Conservation (phyloP, 306 rosid species). For the Cercis canadensis region DNA sequence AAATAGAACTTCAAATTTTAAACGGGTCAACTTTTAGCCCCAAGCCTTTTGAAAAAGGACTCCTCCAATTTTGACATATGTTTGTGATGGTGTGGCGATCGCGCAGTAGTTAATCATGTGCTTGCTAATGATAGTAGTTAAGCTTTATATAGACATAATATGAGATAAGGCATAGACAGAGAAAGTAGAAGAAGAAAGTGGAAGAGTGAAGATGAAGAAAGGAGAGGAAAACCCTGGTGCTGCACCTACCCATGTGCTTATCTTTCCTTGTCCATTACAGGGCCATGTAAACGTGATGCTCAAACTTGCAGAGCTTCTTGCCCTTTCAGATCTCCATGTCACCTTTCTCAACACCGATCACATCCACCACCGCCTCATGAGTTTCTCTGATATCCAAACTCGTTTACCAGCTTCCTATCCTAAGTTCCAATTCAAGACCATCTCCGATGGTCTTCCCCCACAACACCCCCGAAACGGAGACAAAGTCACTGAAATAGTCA, state of each 20-base stretch:
- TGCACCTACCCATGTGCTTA: slow-evolving; percentile 26
- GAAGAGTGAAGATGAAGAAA: not conserved
- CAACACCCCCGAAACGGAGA: not conserved
- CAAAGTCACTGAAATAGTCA: not conserved
- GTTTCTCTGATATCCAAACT: not conserved
- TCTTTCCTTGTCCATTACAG: slow-evolving; percentile 41
- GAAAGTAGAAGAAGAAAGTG: not conserved
- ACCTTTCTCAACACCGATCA: slow-evolving; percentile 44
- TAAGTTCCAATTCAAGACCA: slow-evolving; percentile 37
- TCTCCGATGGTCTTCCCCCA: slow-evolving; percentile 41
- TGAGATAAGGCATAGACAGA: not conserved
- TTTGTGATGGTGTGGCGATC: too few relatives aligned
- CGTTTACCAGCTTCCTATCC: slow-evolving; percentile 32
- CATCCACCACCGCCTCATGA: slow-evolving; percentile 34
- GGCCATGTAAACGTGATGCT: slow-evolving; percentile 50
- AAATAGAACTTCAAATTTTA: too few relatives aligned
- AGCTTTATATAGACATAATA: too few relatives aligned
- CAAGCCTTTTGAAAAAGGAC: too few relatives aligned
- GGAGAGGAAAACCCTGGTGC: not conserved
- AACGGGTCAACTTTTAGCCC: too few relatives aligned
- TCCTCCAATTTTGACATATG: too few relatives aligned
- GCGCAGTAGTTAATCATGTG: too few relatives aligned
- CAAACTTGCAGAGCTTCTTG: slow-evolving; percentile 49
- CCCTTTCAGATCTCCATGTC: slow-evolving; percentile 23
- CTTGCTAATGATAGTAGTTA: too few relatives aligned